These are phyloP conservation scores for Balakata baccata DNA, from an alignment of 345 rosid species.

Conservation along the genomic window DNA sequence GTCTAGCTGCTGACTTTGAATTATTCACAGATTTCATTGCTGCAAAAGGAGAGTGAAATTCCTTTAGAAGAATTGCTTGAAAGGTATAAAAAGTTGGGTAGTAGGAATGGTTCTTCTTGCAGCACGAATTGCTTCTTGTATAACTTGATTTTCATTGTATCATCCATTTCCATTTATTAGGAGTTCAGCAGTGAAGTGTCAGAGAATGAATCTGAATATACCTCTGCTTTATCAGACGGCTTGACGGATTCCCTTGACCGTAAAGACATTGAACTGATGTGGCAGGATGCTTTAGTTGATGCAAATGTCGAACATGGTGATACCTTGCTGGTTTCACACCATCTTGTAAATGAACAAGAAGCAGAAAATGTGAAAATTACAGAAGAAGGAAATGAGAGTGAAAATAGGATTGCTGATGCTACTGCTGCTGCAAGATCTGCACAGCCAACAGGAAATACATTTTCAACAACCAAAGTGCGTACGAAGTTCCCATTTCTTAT, in stretches of 20 bases:
- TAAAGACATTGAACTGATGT: conserved; percentile 34
- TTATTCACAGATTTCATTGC: conserved; percentile 59
- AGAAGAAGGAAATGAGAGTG: conserved; percentile 33
- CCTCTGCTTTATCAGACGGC: conserved; percentile 62
- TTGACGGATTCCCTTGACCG: conserved; percentile 32
- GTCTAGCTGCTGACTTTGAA: conserved; percentile 18
- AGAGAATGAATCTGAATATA: conserved; percentile 66
- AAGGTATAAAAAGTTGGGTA: conserved; percentile 91
- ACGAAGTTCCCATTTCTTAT: conserved; percentile 97
- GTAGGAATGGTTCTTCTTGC: conserved; percentile 27
- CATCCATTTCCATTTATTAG: conserved; percentile 41
- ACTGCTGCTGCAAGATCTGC: conserved; percentile 99
- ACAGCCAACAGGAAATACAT: conserved; percentile 98
- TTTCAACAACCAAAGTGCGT: conserved; percentile 89
- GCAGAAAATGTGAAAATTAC: conserved; percentile 19
- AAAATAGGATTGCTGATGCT: conserved; percentile 86
- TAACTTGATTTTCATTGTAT: conserved; percentile 25
- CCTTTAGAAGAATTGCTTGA: conserved; percentile 84
- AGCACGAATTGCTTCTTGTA: neutral
- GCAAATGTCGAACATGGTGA: conserved; percentile 39
- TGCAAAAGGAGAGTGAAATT: conserved; percentile 88
- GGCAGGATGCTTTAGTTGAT: conserved; percentile 39
- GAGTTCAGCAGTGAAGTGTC: conserved; percentile 54
- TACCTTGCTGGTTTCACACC: conserved; percentile 27
- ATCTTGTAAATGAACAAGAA: conserved; percentile 38